These are phyloP conservation scores for Aspergillus olivimuriae DNA, from an alignment of 495 filamentous ascomycete genomes.

Conservation along the genomic window DNA sequence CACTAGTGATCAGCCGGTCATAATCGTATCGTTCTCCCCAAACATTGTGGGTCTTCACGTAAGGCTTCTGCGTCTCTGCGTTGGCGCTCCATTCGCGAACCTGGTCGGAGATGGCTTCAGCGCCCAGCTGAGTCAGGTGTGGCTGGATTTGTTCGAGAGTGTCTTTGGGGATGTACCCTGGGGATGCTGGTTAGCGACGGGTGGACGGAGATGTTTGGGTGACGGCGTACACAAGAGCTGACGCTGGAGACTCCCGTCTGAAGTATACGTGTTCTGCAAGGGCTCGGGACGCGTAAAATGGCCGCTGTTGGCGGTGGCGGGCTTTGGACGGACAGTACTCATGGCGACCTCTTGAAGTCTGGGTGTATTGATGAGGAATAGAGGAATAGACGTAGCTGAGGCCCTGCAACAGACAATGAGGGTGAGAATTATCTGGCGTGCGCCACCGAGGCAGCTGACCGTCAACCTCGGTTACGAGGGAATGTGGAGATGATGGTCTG, in stretches of 20 bases:
- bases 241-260: slow-evolving; percentile 24
- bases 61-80: slow-evolving; percentile 31
- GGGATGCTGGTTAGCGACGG: too few species aligned
- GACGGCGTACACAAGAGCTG: slow-evolving; percentile 18
- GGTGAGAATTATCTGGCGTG: too few species aligned
- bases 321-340: slow-evolving; percentile 21
- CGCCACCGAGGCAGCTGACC: too few species aligned
- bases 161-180: slow-evolving; percentile 26
- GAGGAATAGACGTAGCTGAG: too few species aligned
- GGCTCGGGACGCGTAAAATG: slow-evolving; percentile 23
- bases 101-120: slow-evolving; percentile 26
- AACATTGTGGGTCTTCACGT: slow-evolving; percentile 32
- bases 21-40: slow-evolving; percentile 33
- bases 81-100: slow-evolving; percentile 31
- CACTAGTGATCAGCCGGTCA: slow-evolving; percentile 33
- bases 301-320: slow-evolving; percentile 29
- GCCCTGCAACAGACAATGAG: too few species aligned
- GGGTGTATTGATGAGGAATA: too few species aligned
- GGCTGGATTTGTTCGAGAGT: slow-evolving; percentile 15
- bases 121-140: slow-evolving; percentile 23
- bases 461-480: too few species aligned
- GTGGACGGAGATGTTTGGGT: background rate
- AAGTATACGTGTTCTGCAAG: slow-evolving; percentile 28
- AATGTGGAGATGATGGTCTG: too few species aligned
- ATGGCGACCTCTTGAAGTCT: too few species aligned